These are phyloP conservation scores for Apophysomyces ossiformis DNA, from an alignment of 371 early-diverging fungal genomes.

Conservation along the genomic window DNA sequence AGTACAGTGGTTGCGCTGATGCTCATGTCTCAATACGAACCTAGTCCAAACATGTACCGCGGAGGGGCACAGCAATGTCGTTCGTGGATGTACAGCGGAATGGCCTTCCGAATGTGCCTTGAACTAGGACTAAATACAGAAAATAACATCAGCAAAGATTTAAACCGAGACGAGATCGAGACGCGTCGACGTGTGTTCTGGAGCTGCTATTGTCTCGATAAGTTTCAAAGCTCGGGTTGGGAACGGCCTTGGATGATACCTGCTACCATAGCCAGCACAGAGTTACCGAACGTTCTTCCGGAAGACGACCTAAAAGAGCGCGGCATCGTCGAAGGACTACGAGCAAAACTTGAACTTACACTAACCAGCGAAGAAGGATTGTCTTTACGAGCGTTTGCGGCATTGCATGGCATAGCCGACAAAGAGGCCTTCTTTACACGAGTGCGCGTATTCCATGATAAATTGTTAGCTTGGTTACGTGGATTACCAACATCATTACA, in stretches of 20 bases:
- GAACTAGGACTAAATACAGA: constrained; percentile 33
- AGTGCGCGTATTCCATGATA: not conserved
- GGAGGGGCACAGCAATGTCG: constrained; percentile 28
- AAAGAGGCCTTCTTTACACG: constrained; percentile 1
- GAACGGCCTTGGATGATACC: constrained; percentile 45
- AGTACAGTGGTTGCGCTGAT: constrained; percentile 33
- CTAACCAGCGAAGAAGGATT: constrained; percentile 16
- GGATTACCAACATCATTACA: constrained; percentile 30
- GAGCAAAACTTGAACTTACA: constrained; percentile 13
- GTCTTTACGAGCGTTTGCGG: not conserved
- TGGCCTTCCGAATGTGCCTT: constrained; percentile 54
- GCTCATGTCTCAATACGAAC: constrained; percentile 42
- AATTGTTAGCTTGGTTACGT: constrained; percentile 11
- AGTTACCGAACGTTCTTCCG: not conserved
- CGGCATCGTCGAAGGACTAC: constrained; percentile 19
- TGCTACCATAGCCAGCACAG: constrained; percentile 12
- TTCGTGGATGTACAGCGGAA: constrained; percentile 38
- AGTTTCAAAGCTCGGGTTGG: constrained; percentile 34
- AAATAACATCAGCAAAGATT: constrained; percentile 15
- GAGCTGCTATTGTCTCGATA: constrained; percentile 41
- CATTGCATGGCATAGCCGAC: not conserved
- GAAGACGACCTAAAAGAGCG: constrained; percentile 20
- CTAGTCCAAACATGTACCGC: constrained; percentile 24
- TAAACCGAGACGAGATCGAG: constrained; percentile 24
- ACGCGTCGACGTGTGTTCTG: constrained; percentile 33